A percentile compares a stretch with the other conserved stretches of the same genome.
phyloP scores from a whole-genome alignment of 23 red algal species.

The Rhodosorus marinus region DNA sequence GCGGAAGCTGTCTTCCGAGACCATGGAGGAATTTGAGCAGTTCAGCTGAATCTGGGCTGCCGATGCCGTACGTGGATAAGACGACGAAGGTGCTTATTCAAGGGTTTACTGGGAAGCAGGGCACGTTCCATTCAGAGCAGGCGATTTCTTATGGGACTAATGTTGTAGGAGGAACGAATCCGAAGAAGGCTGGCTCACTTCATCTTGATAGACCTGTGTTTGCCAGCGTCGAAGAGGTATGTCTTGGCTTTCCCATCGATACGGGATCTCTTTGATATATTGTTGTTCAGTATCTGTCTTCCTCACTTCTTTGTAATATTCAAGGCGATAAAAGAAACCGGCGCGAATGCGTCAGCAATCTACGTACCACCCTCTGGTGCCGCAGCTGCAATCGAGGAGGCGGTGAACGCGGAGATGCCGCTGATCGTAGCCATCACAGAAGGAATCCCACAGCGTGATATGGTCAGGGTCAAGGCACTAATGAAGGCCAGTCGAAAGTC shows the following conservation, averaged over 20 bases:
- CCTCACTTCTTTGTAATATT: too few species aligned
- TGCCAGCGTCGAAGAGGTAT: conserved; percentile 60
- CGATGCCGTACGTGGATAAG: conserved; percentile 47
- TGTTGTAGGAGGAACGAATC: conserved; percentile 78
- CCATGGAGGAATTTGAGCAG: too few species aligned
- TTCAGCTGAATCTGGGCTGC: too few species aligned
- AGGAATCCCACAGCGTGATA: conserved; percentile 94
- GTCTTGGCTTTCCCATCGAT: too few species aligned
- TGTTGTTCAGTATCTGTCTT: neutral
- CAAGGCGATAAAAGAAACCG: conserved; percentile 59
- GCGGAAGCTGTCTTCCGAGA: too few species aligned
- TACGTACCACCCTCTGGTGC: conserved; percentile 85
- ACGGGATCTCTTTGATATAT: neutral
- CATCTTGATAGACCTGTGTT: conserved; percentile 90
- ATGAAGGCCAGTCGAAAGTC: conserved; percentile 32
- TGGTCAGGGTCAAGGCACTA: conserved; percentile 72
- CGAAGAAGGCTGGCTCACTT: conserved; percentile 59
- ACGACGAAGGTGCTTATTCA: conserved; percentile 84
- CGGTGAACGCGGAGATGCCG: conserved; percentile 71
- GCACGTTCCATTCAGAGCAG: conserved; percentile 90
- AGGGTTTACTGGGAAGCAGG: conserved; percentile 97
- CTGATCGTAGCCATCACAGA: conserved; percentile 94
- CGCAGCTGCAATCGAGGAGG: conserved; percentile 91
- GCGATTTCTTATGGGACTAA: conserved; percentile 84
- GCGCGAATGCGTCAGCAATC: conserved; percentile 73